Percentiles rank a stretch among this genome's conserved stretches.
phyloP scores from a whole-genome alignment of 768 basidiomycete species.

The Podaxis sp. region DNA sequence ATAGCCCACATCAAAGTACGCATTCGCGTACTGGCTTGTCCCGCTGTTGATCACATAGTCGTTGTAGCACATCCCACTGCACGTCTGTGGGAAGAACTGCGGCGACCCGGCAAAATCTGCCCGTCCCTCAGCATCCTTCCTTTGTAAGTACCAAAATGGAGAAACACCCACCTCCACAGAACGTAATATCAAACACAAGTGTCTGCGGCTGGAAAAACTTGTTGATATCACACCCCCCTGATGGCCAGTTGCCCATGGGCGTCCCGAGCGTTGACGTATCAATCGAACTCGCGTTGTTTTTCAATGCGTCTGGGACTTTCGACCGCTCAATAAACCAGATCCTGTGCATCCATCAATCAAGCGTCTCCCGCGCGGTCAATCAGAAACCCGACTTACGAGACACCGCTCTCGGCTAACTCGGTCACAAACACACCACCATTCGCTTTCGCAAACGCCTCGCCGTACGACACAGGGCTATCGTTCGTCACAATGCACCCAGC shows the following conservation, averaged over 20 bases:
- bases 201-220: slow-evolving; percentile 16
- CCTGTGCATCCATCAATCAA: background rate
- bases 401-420: slow-evolving; percentile 62
- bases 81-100: slow-evolving; percentile 17
- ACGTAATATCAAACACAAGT: slow-evolving; percentile 16
- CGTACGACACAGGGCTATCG: slow-evolving; percentile 55
- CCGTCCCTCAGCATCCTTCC: background rate
- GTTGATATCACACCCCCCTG: slow-evolving; percentile 12
- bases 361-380: slow-evolving; percentile 16
- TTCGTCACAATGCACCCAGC: slow-evolving; percentile 66
- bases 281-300: slow-evolving; percentile 4
- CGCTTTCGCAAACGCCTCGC: slow-evolving; percentile 58
- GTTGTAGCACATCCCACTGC: slow-evolving; percentile 15
- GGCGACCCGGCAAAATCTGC: slow-evolving; percentile 17
- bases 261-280: slow-evolving; percentile 18
- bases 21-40: slow-evolving; percentile 14
- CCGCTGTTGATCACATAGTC: slow-evolving; percentile 18
- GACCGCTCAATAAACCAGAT: slow-evolving; percentile 18
- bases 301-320: slow-evolving; percentile 12
- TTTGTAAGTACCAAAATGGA: background rate
- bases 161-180: slow-evolving; percentile 16
- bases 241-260: slow-evolving; percentile 19
- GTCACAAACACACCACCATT: slow-evolving; percentile 78
- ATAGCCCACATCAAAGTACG: slow-evolving; percentile 19
- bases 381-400: slow-evolving; percentile 46